Base-by-base conservation (phyloP, 2,329 filamentous ascomycete species). In the Ophiosphaerella narmari region DNA sequence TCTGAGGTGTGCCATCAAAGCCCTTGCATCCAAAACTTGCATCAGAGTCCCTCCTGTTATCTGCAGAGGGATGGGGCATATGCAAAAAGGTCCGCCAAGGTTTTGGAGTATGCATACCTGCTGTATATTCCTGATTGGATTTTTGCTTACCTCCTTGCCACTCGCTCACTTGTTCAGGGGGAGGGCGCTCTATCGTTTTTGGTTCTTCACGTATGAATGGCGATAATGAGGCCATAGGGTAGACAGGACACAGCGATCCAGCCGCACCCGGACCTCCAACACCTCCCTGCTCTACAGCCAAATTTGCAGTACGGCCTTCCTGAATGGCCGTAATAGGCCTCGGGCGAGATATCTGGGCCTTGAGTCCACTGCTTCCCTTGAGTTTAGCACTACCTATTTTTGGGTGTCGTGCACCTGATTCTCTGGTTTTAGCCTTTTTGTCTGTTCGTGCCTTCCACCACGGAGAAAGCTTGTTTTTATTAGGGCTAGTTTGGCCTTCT, bases 1-100 rank as follows among this genome's bases (percentile, higher is more conserved):
- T 37, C 7, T 41, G 29, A 12, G 1, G n/a, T n/a, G 2, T 12
- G 18, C 13, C 26, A 9, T 43, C 39, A 26, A 65, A 5, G 6
- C 65, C 65, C 44, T 50, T 55, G 37, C 64, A 67, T 8, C 13
- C 43, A 48, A 67, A 67, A 41, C 62, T 66, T 13, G 45, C 41
- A 42, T 58, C 59, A 12, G 57, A 64, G 23, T 41, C 48, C 16
- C 38, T 52, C 18, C 54, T 50, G 43, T 55, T 56, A 44, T 33
- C 53, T 24, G 43, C 24, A 13, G 12, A 5, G 13, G 14, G 26
- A 21, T 35, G 24, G 21, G 13, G 38, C 38, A 40, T 7, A 5
- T 31, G 11, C 14, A 26, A 4, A 6, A 13, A 7, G 7, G 29
- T 2, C n/a, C n/a, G 12, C 34, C 34, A 36, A 3, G 4, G 34